A percentile compares a stretch with the other conserved stretches of the same genome.
Conservation (phyloP, 139 green algal genomes). For the Yamagishiella unicocca region DNA sequence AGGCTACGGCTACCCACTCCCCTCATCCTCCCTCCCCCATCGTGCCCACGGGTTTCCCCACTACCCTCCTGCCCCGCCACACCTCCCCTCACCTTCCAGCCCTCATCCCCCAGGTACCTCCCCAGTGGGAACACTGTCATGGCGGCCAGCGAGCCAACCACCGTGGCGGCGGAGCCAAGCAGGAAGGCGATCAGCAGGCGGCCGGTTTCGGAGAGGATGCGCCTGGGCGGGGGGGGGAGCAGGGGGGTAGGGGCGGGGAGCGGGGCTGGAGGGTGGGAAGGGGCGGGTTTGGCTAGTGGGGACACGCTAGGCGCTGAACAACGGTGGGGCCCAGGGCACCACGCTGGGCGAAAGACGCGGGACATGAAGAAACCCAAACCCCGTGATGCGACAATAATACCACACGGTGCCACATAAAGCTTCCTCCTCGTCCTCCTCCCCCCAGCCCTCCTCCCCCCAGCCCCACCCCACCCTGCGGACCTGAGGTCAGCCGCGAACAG, state of each 20-base stretch:
- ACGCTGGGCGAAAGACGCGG: no score
- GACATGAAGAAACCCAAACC: no score
- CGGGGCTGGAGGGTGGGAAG: not conserved
- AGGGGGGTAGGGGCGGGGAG: not conserved
- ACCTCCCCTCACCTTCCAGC: slow-evolving; percentile 41
- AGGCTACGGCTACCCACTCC: no score
- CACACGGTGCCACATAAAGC: no score
- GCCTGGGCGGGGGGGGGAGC: slow-evolving; percentile 22
- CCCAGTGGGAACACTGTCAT: slow-evolving; percentile 78
- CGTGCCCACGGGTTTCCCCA: no score
- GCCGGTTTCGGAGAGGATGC: slow-evolving; percentile 83
- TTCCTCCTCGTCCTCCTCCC: not conserved
- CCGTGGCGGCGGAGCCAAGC: slow-evolving; percentile 75
- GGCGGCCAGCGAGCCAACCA: slow-evolving; percentile 74
- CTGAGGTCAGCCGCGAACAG: slow-evolving; percentile 87
- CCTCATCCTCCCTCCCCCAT: no score
- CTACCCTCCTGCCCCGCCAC: no score
- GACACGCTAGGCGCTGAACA: no score
- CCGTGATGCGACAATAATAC: no score
- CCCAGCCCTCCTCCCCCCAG: not conserved
- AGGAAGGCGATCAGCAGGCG: slow-evolving; percentile 83
- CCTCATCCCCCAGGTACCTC: slow-evolving; percentile 64
- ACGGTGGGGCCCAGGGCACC: no score
- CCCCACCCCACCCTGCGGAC: not conserved
- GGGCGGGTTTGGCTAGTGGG: no score